These are phyloP conservation scores for Galerina marginata DNA, from an alignment of 768 basidiomycete genomes.

Conservation along the genomic window DNA sequence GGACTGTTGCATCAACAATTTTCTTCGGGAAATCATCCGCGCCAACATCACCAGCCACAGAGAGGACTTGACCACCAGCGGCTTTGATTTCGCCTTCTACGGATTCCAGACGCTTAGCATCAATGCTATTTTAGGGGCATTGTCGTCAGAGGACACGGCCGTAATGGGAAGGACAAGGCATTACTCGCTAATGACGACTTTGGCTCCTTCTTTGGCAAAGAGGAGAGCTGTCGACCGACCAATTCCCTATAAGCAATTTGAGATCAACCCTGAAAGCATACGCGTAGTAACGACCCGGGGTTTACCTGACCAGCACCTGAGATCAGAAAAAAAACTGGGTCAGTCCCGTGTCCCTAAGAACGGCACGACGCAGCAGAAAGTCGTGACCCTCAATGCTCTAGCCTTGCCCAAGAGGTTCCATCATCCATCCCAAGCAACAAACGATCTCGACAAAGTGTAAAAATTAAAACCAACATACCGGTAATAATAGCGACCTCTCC, in stretches of 20 bases:
- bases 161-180: conserved; percentile 19
- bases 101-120: conserved; percentile 65
- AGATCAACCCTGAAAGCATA: background rate
- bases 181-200: conserved; percentile 85
- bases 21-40: conserved; percentile 84
- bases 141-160: background rate
- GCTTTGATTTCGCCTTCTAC: conserved; percentile 78
- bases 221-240: conserved; percentile 75
- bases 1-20: conserved; percentile 75
- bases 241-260: conserved; percentile 62
- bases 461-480: conserved; percentile 49
- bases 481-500: conserved; percentile 89
- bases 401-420: too few species aligned
- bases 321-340: conserved; percentile 1
- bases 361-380: background rate
- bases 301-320: conserved; percentile 77
- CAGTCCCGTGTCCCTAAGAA: background rate
- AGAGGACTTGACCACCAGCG: conserved; percentile 74
- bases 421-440: too few species aligned
- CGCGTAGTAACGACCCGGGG: background rate
- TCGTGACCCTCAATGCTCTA: background rate
- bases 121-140: conserved; percentile 55
- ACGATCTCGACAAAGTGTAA: background rate
- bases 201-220: conserved; percentile 86
- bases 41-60: conserved; percentile 79